Evolutionary conservation across 208 protist species (phyloP), one percentile per base, ranked within the genome.

Genomic region (Leishmania arabica): DNA sequence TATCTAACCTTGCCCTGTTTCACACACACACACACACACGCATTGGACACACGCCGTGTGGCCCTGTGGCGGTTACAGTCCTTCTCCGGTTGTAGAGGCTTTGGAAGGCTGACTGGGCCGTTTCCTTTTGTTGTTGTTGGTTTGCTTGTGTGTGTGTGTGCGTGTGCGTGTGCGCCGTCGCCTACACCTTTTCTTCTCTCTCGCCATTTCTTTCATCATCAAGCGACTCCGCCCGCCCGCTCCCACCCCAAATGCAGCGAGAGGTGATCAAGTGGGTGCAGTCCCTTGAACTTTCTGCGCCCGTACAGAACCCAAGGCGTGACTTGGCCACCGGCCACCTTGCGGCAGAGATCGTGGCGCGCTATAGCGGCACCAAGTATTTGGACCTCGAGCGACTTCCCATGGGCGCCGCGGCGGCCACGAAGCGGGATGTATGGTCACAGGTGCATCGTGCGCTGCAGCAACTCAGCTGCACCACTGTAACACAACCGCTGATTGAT

Each of bases 191-290:
- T 40, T 60, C 45, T 21, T 51, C 58, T 47, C 54, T 11, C 24
- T 31, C 13, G 19, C 31, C 34, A 40, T 54, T 64, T 65, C 37
- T 2, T 42, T 27, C 37, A n/a, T 77, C 54, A 15, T 71, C 24
- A 47, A 11, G 27, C 17, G 4, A 11, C 11, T 65, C n/a, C 60
- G 9, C 15, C 4, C 42, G 0, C 1, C 42, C 42, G 3, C 60
- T 7, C 60, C n/a, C 60, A 31, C n/a, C 24, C 1, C 9, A 68
- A 68, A 96, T 97, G 95, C 91, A 97, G 78, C 90, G 95, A 1
- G 98, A 99, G 56, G 81, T 99, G 34, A 93, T 99, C 68, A 98
- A 98, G 80, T 99, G 98, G 98, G 60, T 99, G n/a, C 98, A 99
- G 84, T 91, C 94, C 15, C 88, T 99, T 15, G 97, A 99, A 62